Evolutionary conservation across 306 rosid species (phyloP), one percentile per base, ranked within the genome.

Genomic region (Cicer yamashitae): DNA sequence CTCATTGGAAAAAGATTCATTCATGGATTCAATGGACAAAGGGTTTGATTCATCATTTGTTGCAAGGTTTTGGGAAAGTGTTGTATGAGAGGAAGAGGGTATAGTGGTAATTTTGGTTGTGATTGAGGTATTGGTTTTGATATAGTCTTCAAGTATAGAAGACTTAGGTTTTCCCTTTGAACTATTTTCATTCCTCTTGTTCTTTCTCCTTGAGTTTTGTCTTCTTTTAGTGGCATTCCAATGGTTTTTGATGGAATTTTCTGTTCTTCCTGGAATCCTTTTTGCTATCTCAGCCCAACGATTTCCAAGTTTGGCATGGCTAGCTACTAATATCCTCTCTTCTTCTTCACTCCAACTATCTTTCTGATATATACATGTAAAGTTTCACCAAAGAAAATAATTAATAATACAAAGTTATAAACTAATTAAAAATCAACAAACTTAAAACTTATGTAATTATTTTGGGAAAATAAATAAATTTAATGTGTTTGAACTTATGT

Each of bases 181-280:
- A 44, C 8, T 2, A 25, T 3, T 44, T 22, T 66, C 54, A 71
- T 0, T 43, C 60, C 63, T 88, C 59, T 84, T 91, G 73, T 82
- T 85, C 59, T 84, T 93, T 60, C 92, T 89, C 74, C 74, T 84
- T 13, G 94, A 89, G 62, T 87, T 91, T 71, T 87, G 97, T 77
- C 92, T 89, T 70, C 96, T 91, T 67, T 87, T 89, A 0, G 96
- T 91, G 17, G 97, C 97, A 72, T 93, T 93, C 98, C 98, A 93
- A 50, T 91, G 97, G 70, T 91, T 93, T 73, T 93, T 93, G 8
- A 93, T 93, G 7, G 94, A 82, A 45, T 93, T 93, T 51, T 93
- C 97, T 0, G 97, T 91, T 81, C 97, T 88, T 56, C 97, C 98
- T 0, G 92, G 86, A 67, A 93, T 88, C 20, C 37, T 56, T 56